Base-by-base conservation (phyloP, 768 basidiomycete species). In the Mycena epipterygia region DNA sequence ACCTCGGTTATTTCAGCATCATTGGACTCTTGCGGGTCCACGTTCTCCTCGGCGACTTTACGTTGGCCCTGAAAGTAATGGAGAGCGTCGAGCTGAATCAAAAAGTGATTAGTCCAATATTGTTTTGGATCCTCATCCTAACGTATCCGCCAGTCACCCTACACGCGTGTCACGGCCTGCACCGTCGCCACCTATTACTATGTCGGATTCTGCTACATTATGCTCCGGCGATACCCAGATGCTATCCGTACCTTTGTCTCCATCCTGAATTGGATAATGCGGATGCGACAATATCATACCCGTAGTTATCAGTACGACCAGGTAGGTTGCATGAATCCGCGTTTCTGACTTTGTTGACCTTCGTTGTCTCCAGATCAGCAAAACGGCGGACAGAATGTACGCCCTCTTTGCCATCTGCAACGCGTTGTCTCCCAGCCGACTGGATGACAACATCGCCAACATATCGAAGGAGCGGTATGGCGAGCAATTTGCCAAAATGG, bases 321-420 rank as follows among this genome's bases (percentile, higher is more conserved):
- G 86, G 95, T 93, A 70, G 37, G 83, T 67, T 64, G 21, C 16
- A 16, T 30, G 19, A 29, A 8, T 39, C 49, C n/a, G 41, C 51
- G 13, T 30, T 42, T 44, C 46, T 27, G 33, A 39, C 48, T 51
- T 60, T 66, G 53, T 53, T n/a, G 62, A 35, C 39, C 23, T 56
- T 51, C n/a, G n/a, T n/a, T n/a, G n/a, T 21, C 41, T 48, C 21
- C 9, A 95, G 94, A 98, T 99, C 82, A 96, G 93, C 84, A 98
- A 98, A 86, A 97, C 94, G 21, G 97, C 95, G 4, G 98, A 99
- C 78, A 86, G 98, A 52, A 99, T 99, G 97, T 97, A 98, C 76
- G 96, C 96, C 7, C 82, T 99, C 35, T 94, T 98, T 71, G 95
- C 96, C 9, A 90, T 99, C 68, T 97, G 96, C 84, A 93, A 95